These are phyloP conservation scores for Powellomyces hirtus DNA, from an alignment of 192 early-diverging fungal species.

Conservation along the genomic window DNA sequence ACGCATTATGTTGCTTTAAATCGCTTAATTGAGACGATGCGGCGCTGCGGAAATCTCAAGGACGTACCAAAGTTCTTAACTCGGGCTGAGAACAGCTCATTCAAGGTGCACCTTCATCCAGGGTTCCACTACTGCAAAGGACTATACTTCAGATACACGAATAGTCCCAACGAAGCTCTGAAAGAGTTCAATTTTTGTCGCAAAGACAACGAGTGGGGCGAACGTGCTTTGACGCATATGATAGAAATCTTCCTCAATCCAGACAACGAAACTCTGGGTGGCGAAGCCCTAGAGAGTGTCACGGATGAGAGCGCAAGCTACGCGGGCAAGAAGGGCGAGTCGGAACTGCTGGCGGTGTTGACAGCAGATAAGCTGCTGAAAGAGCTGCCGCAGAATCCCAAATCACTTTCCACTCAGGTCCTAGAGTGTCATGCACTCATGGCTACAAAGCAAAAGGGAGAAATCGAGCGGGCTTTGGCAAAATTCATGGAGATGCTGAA, in stretches of 20 bases:
- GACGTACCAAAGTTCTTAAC: slow-evolving; percentile 39
- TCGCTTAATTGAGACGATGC: slow-evolving; percentile 45
- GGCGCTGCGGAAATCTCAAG: slow-evolving; percentile 44
- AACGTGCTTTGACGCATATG: slow-evolving; percentile 44
- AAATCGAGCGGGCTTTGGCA: slow-evolving; percentile 49
- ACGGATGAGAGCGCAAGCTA: neutral
- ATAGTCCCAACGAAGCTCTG: slow-evolving; percentile 48
- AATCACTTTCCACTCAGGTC: slow-evolving; percentile 39
- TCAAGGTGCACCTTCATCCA: slow-evolving; percentile 36
- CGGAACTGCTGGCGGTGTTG: slow-evolving; percentile 48
- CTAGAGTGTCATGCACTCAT: slow-evolving; percentile 49
- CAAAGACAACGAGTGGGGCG: slow-evolving; percentile 47
- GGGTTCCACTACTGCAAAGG: slow-evolving; percentile 58
- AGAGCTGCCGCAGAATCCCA: slow-evolving; percentile 46
- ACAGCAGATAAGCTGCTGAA: slow-evolving; percentile 57
- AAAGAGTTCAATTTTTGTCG: slow-evolving; percentile 50
- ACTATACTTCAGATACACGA: slow-evolving; percentile 45
- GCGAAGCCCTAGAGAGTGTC: slow-evolving; percentile 45
- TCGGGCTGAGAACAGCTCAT: slow-evolving; percentile 28
- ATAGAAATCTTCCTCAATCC: slow-evolving; percentile 61
- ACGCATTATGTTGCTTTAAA: slow-evolving; percentile 36
- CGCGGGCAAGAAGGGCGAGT: slow-evolving; percentile 27
- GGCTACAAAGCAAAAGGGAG: slow-evolving; percentile 51
- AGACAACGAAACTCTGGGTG: slow-evolving; percentile 53
- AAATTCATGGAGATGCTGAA: slow-evolving; percentile 46